Base-by-base conservation (phyloP, 1,139 yeast species). In the Taphrina wiesneri region DNA sequence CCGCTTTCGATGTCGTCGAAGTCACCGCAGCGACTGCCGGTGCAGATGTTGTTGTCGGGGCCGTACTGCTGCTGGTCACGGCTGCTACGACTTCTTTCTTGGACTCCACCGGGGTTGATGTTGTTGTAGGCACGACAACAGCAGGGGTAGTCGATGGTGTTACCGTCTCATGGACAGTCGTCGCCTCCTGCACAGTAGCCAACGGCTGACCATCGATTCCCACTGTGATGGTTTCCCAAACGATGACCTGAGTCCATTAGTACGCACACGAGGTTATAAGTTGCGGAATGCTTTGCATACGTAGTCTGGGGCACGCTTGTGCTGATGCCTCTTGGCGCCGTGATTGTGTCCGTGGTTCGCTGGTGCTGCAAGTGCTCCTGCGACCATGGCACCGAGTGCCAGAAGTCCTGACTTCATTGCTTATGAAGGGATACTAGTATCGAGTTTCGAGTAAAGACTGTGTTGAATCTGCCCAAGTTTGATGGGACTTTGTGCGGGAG, bases 41-140 rank as follows among this genome's bases (percentile, higher is more conserved):
- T 32, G 47, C 56, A 3, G 63, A 26, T n/a, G 43, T 25, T 25
- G 41, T 47, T 36, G 43, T 26, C 11, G 46, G 46, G 11, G 34
- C 56, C 21, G 26, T 23, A 30, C 36, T 23, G 11, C 21, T 19
- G 7, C 23, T 32, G 15, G 25, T 13, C 45, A 34, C 45, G 17
- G 36, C 54, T n/a, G 45, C 45, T 19, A 32, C 45, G 6, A 21
- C 56, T 34, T n/a, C 23, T 6, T 25, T 30, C 19, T 25, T 17
- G 6, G 36, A 6, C 15, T 17, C 36, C 13, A 23, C 36, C 9
- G 54, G 54, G 13, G 36, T 13, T 7, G 23, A 6, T 3, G 54
- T 11, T 23, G 74, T 80, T 65, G 76, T 76, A 61, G 84, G 82
- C 62, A 80, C 77, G 65, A 82, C 79, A 63, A 83, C 76, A 63